These are phyloP conservation scores for Gentiana straminea DNA, from an alignment of 257 asterid genomes.

Conservation along the genomic window DNA sequence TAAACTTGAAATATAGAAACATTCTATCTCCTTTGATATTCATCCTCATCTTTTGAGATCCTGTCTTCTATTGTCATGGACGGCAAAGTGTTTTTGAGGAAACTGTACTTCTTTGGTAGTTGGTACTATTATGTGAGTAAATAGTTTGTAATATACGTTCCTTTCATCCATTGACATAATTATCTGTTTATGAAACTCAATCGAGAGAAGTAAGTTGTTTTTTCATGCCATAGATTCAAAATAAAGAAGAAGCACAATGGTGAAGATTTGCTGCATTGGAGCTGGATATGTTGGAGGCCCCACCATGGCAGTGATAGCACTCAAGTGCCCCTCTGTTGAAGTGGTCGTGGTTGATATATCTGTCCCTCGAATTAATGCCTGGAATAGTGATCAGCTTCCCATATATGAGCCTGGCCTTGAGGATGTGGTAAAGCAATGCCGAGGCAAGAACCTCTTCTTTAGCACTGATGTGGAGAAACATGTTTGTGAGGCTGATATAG, in stretches of 20 bases:
- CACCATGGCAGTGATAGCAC: constrained; percentile 95
- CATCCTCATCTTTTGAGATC: too few relatives aligned
- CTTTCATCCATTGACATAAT: neutral
- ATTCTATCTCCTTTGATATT: too few relatives aligned
- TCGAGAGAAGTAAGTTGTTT: neutral
- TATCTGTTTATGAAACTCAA: neutral
- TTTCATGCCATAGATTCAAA: constrained; percentile 14
- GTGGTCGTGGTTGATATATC: constrained; percentile 90
- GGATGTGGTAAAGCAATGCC: constrained; percentile 80
- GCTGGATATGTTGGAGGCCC: constrained; percentile 96
- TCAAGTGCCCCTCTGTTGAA: constrained; percentile 67
- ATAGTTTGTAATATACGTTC: too few relatives aligned
- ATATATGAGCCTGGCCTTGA: constrained; percentile 98
- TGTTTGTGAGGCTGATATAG: constrained; percentile 73
- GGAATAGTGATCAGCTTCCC: constrained; percentile 92
- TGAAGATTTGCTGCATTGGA: constrained; percentile 95
- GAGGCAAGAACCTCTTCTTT: constrained; percentile 90
- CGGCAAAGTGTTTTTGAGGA: too few relatives aligned
- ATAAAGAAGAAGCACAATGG: constrained; percentile 40
- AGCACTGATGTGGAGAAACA: constrained; percentile 93
- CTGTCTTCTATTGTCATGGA: too few relatives aligned
- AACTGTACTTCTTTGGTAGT: too few relatives aligned
- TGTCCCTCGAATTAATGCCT: constrained; percentile 70
- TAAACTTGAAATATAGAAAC: too few relatives aligned
- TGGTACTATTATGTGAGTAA: too few relatives aligned